Conservation (phyloP, 768 basidiomycete species). For the Termitomyces sp. region DNA sequence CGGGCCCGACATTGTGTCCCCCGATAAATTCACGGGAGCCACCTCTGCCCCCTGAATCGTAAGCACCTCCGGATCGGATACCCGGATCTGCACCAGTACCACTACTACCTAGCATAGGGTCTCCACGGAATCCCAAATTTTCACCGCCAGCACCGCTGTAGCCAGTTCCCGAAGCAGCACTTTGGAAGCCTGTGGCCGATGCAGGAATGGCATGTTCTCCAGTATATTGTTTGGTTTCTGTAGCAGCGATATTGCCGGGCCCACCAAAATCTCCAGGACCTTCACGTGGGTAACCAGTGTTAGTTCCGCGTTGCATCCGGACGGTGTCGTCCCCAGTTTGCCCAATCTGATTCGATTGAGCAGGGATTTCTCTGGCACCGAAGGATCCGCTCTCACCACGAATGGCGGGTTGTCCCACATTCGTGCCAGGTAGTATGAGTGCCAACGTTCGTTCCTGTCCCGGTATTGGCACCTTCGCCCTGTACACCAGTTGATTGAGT, state of each 20-base stretch:
- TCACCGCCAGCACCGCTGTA: slow-evolving; percentile 6
- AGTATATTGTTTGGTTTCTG: neutral
- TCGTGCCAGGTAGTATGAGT: neutral
- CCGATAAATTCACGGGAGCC: slow-evolving; percentile 1
- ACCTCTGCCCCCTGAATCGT: neutral
- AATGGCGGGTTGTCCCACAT: neutral
- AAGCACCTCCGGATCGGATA: neutral
- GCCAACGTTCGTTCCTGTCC: neutral
- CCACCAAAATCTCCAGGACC: neutral
- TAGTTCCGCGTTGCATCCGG: neutral
- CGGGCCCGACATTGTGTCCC: neutral
- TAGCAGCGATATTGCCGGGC: neutral
- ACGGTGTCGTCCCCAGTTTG: neutral
- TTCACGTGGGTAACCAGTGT: neutral
- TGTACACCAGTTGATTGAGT: neutral
- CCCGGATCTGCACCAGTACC: slow-evolving; percentile 4
- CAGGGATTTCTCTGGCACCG: neutral
- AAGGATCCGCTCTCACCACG: neutral
- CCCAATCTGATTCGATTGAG: neutral
- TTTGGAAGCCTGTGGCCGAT: neutral
- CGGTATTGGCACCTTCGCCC: neutral
- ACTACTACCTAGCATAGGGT: slow-evolving; percentile 3
- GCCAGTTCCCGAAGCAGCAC: neutral
- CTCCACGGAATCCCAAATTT: slow-evolving; percentile 3
- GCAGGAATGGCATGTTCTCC: neutral